These are phyloP conservation scores for Calonectria ilicicola DNA, from an alignment of 2,329 filamentous ascomycete species.

Conservation along the genomic window DNA sequence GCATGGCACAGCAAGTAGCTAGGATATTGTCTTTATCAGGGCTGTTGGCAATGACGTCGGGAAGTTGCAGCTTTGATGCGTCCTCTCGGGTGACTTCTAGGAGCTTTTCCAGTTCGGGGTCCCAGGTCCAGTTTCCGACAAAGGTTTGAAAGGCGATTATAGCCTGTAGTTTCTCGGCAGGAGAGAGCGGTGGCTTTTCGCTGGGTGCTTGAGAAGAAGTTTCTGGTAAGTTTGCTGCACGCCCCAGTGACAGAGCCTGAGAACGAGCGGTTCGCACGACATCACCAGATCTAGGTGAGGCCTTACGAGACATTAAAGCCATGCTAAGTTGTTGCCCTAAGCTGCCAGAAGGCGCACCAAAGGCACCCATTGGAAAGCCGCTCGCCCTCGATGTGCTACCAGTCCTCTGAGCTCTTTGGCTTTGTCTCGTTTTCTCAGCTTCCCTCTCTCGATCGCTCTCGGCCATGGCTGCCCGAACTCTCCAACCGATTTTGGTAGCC, in stretches of 20 bases:
- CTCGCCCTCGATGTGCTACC: too few species aligned
- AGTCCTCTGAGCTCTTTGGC: too few species aligned
- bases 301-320: background rate
- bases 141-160: conserved; percentile 66
- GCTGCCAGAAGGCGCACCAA: background rate
- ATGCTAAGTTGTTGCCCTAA: too few species aligned
- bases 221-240: too few species aligned
- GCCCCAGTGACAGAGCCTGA: too few species aligned
- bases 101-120: conserved; percentile 36
- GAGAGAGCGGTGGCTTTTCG: too few species aligned
- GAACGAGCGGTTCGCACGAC: too few species aligned
- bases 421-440: background rate
- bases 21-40: conserved; percentile 28
- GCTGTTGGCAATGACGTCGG: background rate
- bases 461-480: too few species aligned
- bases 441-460: too few species aligned
- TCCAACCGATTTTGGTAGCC: too few species aligned
- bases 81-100: conserved; percentile 33
- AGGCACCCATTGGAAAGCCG: background rate
- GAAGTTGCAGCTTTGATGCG: conserved; percentile 12
- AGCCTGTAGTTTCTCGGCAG: conserved; percentile 29
- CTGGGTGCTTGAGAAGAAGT: too few species aligned
- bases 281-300: too few species aligned
- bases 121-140: conserved; percentile 46
- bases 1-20: conserved; percentile 45